Conservation (phyloP, 2,329 filamentous ascomycete genomes). For the Xylariaceae sp. region DNA sequence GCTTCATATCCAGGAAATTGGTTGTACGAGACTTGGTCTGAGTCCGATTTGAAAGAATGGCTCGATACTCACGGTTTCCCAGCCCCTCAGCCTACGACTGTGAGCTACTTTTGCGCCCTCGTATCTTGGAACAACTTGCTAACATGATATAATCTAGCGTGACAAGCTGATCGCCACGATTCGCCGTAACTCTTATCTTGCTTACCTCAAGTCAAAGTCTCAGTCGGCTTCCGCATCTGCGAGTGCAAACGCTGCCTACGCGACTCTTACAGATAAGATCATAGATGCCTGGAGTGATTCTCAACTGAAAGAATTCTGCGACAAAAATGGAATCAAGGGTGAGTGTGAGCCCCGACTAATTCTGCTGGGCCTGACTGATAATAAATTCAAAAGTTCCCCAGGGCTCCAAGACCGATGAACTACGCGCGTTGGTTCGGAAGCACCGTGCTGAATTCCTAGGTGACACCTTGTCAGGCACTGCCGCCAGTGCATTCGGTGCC, state of each 20-base stretch:
- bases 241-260: slow-evolving; percentile 65
- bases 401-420: slow-evolving; percentile 84
- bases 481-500: slow-evolving; percentile 61
- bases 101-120: slow-evolving; percentile 25
- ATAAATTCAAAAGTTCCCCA: slow-evolving; percentile 65
- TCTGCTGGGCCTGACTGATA: slow-evolving; percentile 14
- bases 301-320: slow-evolving; percentile 85
- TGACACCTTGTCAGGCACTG: slow-evolving; percentile 57
- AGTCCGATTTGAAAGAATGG: slow-evolving; percentile 91
- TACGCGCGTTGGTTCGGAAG: slow-evolving; percentile 85
- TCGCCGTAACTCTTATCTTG: slow-evolving; percentile 83
- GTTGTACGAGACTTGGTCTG: slow-evolving; percentile 87
- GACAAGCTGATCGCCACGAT: slow-evolving; percentile 86
- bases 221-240: slow-evolving; percentile 57
- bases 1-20: slow-evolving; percentile 88
- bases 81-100: slow-evolving; percentile 72
- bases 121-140: slow-evolving; percentile 8
- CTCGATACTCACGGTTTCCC: slow-evolving; percentile 84
- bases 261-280: slow-evolving; percentile 74
- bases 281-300: slow-evolving; percentile 87
- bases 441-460: slow-evolving; percentile 69
- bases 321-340: slow-evolving; percentile 75
- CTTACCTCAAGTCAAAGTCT: slow-evolving; percentile 63
- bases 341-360: slow-evolving; percentile 8
- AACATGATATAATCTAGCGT: slow-evolving; percentile 43